A percentile compares a stretch with the other conserved stretches of the same genome.
These are phyloP conservation scores for Taphrina populina DNA, from an alignment of 1,139 yeast genomes.

Conservation along the genomic window DNA sequence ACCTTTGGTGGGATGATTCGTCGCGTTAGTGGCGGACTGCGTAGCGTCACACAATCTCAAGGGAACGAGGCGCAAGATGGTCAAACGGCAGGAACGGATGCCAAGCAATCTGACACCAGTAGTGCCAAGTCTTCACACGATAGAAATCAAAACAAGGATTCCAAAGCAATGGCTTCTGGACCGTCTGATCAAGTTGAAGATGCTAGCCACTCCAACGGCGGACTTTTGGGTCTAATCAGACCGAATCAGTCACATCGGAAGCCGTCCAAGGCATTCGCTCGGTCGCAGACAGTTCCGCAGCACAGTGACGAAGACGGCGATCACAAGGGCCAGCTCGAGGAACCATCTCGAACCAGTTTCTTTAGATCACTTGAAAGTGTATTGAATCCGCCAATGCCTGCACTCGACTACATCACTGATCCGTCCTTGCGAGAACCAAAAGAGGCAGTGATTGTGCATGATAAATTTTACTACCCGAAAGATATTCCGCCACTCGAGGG, in stretches of 20 bases:
- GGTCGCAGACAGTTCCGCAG: conserved; percentile 44
- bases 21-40: conserved; percentile 6
- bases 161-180: conserved; percentile 5
- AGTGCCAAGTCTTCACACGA: background rate
- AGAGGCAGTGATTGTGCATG: conserved; percentile 62
- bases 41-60: background rate
- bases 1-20: conserved; percentile 12
- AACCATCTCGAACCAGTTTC: conserved; percentile 64
- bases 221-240: conserved; percentile 13
- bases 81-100: background rate
- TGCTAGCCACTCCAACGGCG: conserved; percentile 20
- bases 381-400: conserved; percentile 83
- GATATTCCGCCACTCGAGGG: conserved; percentile 58
- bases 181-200: conserved; percentile 14
- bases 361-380: conserved; percentile 80
- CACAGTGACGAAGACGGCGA: conserved; percentile 41
- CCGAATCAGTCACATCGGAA: conserved; percentile 38
- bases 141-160: background rate
- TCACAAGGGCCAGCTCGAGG: conserved; percentile 35
- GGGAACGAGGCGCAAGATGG: background rate
- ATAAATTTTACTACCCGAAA: conserved; percentile 63
- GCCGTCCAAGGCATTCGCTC: conserved; percentile 44
- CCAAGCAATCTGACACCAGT: background rate
- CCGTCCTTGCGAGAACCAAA: conserved; percentile 55
- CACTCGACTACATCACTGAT: conserved; percentile 65